A percentile compares a stretch with the other conserved stretches of the same genome.
Evolutionary conservation across 2,329 filamentous ascomycete genomes (phyloP).

Genomic region (Alternaria ethzedia): DNA sequence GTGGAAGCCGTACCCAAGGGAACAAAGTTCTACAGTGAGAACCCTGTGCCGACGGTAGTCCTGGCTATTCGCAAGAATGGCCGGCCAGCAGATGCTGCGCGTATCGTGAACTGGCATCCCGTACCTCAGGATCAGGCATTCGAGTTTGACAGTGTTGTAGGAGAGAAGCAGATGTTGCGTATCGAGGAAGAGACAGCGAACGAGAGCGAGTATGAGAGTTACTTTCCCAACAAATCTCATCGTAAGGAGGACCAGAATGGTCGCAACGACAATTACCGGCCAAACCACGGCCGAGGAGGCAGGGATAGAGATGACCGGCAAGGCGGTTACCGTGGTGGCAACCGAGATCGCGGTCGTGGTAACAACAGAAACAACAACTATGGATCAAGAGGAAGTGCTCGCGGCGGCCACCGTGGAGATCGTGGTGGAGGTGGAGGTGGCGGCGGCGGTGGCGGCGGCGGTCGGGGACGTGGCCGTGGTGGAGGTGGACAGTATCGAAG

Average conservation of each 20-base stretch:
- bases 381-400: constrained; percentile 42
- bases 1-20: constrained; percentile 74
- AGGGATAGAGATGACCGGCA: constrained; percentile 32
- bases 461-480: constrained; percentile 40
- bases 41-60: constrained; percentile 78
- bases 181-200: constrained; percentile 73
- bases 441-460: constrained; percentile 46
- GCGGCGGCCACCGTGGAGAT: constrained; percentile 51
- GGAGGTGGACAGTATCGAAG: constrained; percentile 49
- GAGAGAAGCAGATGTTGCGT: constrained; percentile 82
- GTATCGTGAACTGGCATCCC: constrained; percentile 84
- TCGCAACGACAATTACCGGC: constrained; percentile 41
- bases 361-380: constrained; percentile 38
- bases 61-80: constrained; percentile 78
- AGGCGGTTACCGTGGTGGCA: constrained; percentile 41
- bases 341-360: constrained; percentile 41
- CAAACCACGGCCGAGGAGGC: constrained; percentile 30
- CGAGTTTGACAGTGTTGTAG: constrained; percentile 81
- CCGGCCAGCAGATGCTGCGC: constrained; percentile 77
- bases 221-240: constrained; percentile 66
- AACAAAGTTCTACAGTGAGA: constrained; percentile 75
- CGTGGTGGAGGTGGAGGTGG: constrained; percentile 47
- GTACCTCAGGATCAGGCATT: constrained; percentile 73
- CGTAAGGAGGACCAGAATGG: constrained; percentile 51
- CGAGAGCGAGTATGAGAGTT: constrained; percentile 69